Conservation (phyloP, 192 early-diverging fungal species). For the Podila epigama region DNA sequence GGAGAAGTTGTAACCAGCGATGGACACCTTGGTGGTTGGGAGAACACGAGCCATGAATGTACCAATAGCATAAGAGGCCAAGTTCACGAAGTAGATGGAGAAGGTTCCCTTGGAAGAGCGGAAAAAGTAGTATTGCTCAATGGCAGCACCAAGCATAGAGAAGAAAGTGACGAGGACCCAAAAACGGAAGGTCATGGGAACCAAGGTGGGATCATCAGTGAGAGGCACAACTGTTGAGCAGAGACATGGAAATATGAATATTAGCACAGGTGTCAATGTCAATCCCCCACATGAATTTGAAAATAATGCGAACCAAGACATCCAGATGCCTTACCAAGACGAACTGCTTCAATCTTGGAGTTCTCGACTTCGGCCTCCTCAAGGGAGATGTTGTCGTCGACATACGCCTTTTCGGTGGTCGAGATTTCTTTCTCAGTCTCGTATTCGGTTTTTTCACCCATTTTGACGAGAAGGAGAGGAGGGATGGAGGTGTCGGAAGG, state of each 20-base stretch:
- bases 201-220: slow-evolving; percentile 48
- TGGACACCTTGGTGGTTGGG: slow-evolving; percentile 9
- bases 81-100: slow-evolving; percentile 31
- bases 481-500: neutral
- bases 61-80: slow-evolving; percentile 34
- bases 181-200: slow-evolving; percentile 53
- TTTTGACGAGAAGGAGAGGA: slow-evolving; percentile 2
- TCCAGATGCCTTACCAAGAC: slow-evolving; percentile 1
- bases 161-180: slow-evolving; percentile 51
- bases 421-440: neutral
- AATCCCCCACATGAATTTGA: neutral
- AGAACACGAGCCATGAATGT: slow-evolving; percentile 21
- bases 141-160: slow-evolving; percentile 26
- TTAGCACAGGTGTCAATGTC: neutral
- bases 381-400: slow-evolving; percentile 5
- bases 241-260: neutral
- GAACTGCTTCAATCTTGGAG: slow-evolving; percentile 14
- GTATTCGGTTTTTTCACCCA: slow-evolving; percentile 11
- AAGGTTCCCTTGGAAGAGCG: slow-evolving; percentile 4
- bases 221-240: slow-evolving; percentile 10
- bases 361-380: slow-evolving; percentile 12
- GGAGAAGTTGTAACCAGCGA: neutral
- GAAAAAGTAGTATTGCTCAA: slow-evolving; percentile 41
- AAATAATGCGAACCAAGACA: neutral
- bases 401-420: neutral